Percentiles rank a stretch among this genome's conserved stretches.
phyloP scores from a whole-genome alignment of 2,329 filamentous ascomycete genomes.

The Epichloe brachyelytri region DNA sequence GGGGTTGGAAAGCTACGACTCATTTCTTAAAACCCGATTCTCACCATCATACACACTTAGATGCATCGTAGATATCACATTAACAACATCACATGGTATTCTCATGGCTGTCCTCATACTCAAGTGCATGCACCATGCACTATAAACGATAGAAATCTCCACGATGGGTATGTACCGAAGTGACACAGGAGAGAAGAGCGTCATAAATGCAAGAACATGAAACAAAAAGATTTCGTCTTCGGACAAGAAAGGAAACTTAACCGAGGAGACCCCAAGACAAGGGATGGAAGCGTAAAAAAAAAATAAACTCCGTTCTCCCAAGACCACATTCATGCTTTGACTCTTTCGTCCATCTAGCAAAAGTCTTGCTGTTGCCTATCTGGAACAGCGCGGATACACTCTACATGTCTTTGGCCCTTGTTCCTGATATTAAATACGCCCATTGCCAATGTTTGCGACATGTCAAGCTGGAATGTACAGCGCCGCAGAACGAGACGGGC shows the following conservation, averaged over 20 bases:
- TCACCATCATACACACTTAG: too few relatives aligned
- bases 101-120: too few relatives aligned
- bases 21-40: too few relatives aligned
- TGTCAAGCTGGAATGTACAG: neutral
- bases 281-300: neutral
- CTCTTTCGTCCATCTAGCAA: neutral
- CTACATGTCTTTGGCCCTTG: neutral
- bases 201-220: neutral
- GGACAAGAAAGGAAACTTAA: neutral
- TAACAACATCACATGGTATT: too few relatives aligned
- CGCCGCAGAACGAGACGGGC: neutral
- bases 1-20: too few relatives aligned
- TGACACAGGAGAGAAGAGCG: too few relatives aligned
- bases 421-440: neutral
- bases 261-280: neutral
- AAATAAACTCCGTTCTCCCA: slow-evolving; percentile 1
- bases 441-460: neutral
- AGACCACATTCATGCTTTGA: neutral
- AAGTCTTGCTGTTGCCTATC: neutral
- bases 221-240: neutral
- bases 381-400: neutral
- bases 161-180: neutral
- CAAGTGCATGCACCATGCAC: too few relatives aligned
- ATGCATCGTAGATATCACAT: too few relatives aligned
- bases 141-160: neutral